Conservation (phyloP, 2,329 filamentous ascomycete genomes). For the Fusarium camptoceras region DNA sequence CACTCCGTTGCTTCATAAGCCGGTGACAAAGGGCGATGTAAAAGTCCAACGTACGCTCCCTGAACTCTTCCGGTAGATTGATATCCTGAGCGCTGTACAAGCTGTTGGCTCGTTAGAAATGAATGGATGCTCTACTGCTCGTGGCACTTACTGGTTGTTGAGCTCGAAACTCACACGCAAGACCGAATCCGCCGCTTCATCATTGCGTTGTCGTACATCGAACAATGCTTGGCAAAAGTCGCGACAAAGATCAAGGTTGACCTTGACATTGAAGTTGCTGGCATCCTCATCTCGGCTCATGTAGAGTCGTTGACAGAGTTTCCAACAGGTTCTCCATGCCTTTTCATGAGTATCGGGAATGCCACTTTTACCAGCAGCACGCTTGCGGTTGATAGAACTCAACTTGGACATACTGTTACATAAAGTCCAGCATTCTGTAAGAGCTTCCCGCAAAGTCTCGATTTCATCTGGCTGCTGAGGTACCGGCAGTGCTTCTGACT, state of each 20-base stretch:
- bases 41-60: constrained; percentile 91
- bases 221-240: constrained; percentile 94
- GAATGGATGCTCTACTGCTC: constrained; percentile 5
- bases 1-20: constrained; percentile 92
- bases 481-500: constrained; percentile 57
- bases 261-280: constrained; percentile 73
- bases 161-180: constrained; percentile 93
- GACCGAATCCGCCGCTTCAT: constrained; percentile 86
- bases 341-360: constrained; percentile 84
- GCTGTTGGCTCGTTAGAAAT: constrained; percentile 54
- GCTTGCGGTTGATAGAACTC: constrained; percentile 84
- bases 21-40: constrained; percentile 94
- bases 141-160: constrained; percentile 80
- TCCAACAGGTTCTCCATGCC: constrained; percentile 95
- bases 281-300: constrained; percentile 79
- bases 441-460: constrained; percentile 76
- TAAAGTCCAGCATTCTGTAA: constrained; percentile 92
- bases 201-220: constrained; percentile 81
- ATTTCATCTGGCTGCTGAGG: constrained; percentile 69
- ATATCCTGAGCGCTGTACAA: constrained; percentile 90
- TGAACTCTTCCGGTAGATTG: constrained; percentile 84
- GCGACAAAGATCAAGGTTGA: constrained; percentile 86
- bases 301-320: constrained; percentile 89
- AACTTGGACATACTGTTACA: constrained; percentile 91
- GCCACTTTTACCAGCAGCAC: constrained; percentile 80